phyloP scores from a whole-genome alignment of 2,329 filamentous ascomycete species.

The Cercospora sp. region DNA sequence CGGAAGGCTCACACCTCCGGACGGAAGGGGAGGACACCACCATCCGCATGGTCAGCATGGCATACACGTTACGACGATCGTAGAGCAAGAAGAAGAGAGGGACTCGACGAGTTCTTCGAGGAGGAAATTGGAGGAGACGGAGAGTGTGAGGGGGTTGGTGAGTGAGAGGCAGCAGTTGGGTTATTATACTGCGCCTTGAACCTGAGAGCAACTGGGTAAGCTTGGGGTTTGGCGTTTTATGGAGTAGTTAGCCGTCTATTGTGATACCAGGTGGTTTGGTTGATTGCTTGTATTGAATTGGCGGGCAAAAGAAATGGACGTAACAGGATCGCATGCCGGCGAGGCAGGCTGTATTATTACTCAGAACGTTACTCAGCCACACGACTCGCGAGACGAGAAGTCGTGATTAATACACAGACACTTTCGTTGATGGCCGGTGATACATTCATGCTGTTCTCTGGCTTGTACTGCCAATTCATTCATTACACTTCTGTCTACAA shows the following conservation, averaged over 20 bases:
- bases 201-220: neutral
- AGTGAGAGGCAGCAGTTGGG: neutral
- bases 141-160: conserved; percentile 21
- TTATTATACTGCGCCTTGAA: neutral
- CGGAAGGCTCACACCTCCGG: conserved; percentile 5
- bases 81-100: conserved; percentile 25
- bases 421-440: neutral
- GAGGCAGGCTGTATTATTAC: neutral
- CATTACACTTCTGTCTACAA: conserved; percentile 16
- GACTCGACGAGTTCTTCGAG: conserved; percentile 5
- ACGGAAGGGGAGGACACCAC: neutral
- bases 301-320: neutral
- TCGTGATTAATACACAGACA: neutral
- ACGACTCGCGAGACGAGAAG: neutral
- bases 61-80: conserved; percentile 25
- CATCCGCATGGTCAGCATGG: neutral
- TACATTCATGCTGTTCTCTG: conserved; percentile 3
- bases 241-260: neutral
- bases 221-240: neutral
- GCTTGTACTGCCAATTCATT: conserved; percentile 16
- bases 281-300: neutral
- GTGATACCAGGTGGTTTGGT: neutral
- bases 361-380: neutral
- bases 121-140: conserved; percentile 16
- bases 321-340: neutral